Conservation (phyloP, 202 grass and related monocot species). For the Saccharum hybrid region DNA sequence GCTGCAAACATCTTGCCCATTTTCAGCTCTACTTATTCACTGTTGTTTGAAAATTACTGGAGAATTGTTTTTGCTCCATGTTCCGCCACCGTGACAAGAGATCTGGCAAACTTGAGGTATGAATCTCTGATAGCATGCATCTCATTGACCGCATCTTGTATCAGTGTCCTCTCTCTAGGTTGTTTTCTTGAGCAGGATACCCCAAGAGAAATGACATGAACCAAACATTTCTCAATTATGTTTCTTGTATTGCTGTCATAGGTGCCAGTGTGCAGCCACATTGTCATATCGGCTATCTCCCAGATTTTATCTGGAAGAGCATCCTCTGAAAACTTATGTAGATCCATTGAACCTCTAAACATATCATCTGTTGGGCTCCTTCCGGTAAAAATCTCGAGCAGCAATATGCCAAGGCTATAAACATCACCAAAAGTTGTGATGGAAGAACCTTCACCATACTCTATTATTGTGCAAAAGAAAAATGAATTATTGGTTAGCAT, state of each 20-base stretch:
- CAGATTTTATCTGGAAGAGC: neutral
- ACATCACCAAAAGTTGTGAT: neutral
- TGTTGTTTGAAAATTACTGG: too few relatives aligned
- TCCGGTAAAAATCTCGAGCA: neutral
- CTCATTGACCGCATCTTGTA: constrained; percentile 24
- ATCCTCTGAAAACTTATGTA: neutral
- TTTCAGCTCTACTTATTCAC: neutral
- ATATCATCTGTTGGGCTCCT: neutral
- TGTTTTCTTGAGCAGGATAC: constrained; percentile 49
- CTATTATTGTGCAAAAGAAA: neutral
- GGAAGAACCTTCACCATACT: neutral
- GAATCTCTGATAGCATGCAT: constrained; percentile 51
- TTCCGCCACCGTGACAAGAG: neutral
- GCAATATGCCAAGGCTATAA: neutral
- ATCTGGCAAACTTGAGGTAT: neutral
- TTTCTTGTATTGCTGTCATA: neutral
- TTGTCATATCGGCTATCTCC: neutral
- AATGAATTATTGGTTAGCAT: neutral
- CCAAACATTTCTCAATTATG: constrained; percentile 22
- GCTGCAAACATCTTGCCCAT: too few relatives aligned
- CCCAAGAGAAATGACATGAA: constrained; percentile 21
- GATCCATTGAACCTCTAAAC: neutral
- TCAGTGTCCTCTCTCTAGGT: constrained; percentile 25
- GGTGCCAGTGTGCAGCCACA: neutral
- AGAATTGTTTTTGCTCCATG: neutral